A percentile compares a stretch with the other conserved stretches of the same genome.
Evolutionary conservation across 2,329 filamentous ascomycete genomes (phyloP).

Genomic region (Penicillium corylophilum): DNA sequence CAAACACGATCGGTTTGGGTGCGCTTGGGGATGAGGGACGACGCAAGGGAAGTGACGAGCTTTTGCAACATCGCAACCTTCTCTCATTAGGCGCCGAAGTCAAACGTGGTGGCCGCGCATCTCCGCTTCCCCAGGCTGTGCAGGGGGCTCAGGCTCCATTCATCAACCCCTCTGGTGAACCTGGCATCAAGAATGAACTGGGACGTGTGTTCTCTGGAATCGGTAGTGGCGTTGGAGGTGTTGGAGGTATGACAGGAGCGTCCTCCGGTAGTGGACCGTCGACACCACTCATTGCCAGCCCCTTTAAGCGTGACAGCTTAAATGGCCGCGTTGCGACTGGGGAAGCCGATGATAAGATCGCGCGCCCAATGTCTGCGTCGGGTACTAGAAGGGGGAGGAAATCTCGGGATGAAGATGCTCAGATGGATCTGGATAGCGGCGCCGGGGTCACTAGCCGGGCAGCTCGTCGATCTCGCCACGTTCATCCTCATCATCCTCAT

Average conservation of each 20-base stretch:
- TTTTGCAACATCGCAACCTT: conserved; percentile 64
- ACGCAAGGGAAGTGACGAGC: conserved; percentile 54
- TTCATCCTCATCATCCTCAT: conserved; percentile 54
- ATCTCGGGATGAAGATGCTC: conserved; percentile 71
- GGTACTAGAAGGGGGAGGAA: conserved; percentile 62
- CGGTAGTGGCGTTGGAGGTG: conserved; percentile 64
- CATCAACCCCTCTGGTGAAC: conserved; percentile 75
- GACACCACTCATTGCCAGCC: conserved; percentile 55
- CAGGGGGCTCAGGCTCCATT: conserved; percentile 84
- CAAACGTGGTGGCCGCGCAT: conserved; percentile 78
- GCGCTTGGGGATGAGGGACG: conserved; percentile 38
- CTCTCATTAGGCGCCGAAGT: conserved; percentile 72
- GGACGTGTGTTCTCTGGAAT: conserved; percentile 96
- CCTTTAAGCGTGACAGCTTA: conserved; percentile 52
- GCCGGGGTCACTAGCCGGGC: conserved; percentile 63
- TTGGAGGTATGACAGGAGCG: conserved; percentile 54
- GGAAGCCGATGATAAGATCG: conserved; percentile 40
- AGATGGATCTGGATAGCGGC: conserved; percentile 63
- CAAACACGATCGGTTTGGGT: conserved; percentile 25
- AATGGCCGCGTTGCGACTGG: conserved; percentile 44
- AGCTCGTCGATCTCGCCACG: conserved; percentile 57
- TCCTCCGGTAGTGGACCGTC: conserved; percentile 52
- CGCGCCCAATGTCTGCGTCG: conserved; percentile 48
- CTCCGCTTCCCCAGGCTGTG: conserved; percentile 87
- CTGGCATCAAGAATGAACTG: conserved; percentile 91